These are phyloP conservation scores for Sarocladiaceae sp. DNA, from an alignment of 2,329 filamentous ascomycete species.

Conservation along the genomic window DNA sequence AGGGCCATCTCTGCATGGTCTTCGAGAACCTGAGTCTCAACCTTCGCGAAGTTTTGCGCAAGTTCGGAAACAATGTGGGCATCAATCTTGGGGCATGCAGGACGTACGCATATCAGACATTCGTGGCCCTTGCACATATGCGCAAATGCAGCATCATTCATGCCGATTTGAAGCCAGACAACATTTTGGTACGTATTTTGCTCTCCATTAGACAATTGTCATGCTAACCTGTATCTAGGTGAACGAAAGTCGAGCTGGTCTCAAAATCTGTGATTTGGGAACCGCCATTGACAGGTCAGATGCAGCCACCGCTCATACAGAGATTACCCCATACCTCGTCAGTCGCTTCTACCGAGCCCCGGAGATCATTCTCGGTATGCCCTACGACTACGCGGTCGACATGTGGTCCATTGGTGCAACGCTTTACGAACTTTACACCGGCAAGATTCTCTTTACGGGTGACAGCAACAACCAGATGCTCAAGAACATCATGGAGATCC, in stretches of 20 bases:
- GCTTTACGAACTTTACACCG: conserved; percentile 93
- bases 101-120: conserved; percentile 90
- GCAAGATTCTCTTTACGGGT: conserved; percentile 94
- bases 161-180: conserved; percentile 96
- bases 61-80: conserved; percentile 91
- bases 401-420: conserved; percentile 99
- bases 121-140: conserved; percentile 81
- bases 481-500: conserved; percentile 90
- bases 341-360: conserved; percentile 97
- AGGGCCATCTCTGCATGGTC: conserved; percentile 91
- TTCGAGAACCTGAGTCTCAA: conserved; percentile 96
- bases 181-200: conserved; percentile 65
- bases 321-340: conserved; percentile 91
- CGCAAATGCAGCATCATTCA: conserved; percentile 92
- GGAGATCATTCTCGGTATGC: conserved; percentile 95
- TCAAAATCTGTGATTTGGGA: conserved; percentile 95
- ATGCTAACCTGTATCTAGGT: conserved; percentile 42
- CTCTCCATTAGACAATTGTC: not conserved
- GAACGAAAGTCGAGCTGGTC: conserved; percentile 74
- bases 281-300: conserved; percentile 92
- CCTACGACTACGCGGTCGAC: conserved; percentile 90
- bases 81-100: conserved; percentile 86
- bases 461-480: conserved; percentile 99
- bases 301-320: conserved; percentile 63
- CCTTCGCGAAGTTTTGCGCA: conserved; percentile 87